These are phyloP conservation scores for Mycena polygramma DNA, from an alignment of 768 basidiomycete genomes.

Conservation along the genomic window DNA sequence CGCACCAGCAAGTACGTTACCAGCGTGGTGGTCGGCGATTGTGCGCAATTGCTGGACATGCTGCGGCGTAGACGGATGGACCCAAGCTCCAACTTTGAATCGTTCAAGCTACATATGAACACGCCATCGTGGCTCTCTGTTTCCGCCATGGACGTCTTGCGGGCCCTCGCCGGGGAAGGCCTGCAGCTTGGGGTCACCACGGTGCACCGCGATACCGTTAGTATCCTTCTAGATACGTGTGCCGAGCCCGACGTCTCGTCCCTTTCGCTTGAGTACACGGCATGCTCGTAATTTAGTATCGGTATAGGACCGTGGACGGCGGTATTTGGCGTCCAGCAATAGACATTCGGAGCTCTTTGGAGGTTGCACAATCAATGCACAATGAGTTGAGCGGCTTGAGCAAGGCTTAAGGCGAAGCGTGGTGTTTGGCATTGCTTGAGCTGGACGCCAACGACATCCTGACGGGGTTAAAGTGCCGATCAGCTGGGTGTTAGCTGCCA, in stretches of 20 bases:
- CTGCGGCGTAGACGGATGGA: not conserved
- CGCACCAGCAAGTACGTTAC: not conserved
- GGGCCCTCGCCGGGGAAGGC: conserved; percentile 8
- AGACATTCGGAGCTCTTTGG: too few relatives aligned
- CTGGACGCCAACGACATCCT: not conserved
- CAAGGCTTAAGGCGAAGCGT: too few relatives aligned
- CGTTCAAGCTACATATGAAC: not conserved
- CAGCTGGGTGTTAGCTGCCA: too few relatives aligned
- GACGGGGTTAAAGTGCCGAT: too few relatives aligned
- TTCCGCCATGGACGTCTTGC: not conserved
- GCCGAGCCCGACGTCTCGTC: too few relatives aligned
- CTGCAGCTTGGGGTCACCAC: not conserved
- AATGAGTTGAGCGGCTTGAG: too few relatives aligned
- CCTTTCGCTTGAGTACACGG: too few relatives aligned
- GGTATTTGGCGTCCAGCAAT: too few relatives aligned
- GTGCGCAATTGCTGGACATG: not conserved
- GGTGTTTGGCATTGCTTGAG: conserved; percentile 9
- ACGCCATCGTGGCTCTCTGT: not conserved
- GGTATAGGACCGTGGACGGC: too few relatives aligned
- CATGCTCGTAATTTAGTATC: too few relatives aligned
- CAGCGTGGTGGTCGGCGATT: not conserved
- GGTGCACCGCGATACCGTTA: not conserved
- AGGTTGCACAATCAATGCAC: too few relatives aligned
- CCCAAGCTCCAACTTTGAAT: not conserved
- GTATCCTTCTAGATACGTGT: not conserved